These are phyloP conservation scores for Fagus sylvatica DNA, from an alignment of 306 rosid genomes.

Conservation along the genomic window DNA sequence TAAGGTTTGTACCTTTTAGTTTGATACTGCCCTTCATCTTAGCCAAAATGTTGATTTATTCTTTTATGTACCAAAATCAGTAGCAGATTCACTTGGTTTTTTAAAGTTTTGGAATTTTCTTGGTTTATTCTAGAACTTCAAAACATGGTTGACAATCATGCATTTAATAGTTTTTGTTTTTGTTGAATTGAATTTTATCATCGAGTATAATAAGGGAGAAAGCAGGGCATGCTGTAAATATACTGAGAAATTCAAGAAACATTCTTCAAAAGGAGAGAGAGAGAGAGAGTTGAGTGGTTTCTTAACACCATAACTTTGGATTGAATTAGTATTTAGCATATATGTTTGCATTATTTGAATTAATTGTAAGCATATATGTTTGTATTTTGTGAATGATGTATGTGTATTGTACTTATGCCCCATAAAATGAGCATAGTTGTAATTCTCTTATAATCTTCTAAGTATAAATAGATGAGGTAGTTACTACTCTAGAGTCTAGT, in stretches of 20 bases:
- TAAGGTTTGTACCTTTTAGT: too few species aligned
- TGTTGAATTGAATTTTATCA: too few species aligned
- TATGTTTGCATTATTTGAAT: too few species aligned
- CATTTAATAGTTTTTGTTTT: neutral
- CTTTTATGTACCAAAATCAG: too few species aligned
- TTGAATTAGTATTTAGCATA: constrained; percentile 3
- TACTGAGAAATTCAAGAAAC: too few species aligned
- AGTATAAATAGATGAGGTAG: neutral
- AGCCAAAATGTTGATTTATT: too few species aligned
- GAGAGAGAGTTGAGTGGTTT: neutral
- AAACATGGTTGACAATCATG: neutral
- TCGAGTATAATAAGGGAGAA: too few species aligned
- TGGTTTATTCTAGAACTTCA: neutral
- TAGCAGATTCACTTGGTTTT: neutral
- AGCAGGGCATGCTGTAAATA: too few species aligned
- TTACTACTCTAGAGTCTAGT: too few species aligned
- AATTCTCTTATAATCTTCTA: neutral
- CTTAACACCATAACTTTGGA: neutral
- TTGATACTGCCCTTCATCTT: too few species aligned
- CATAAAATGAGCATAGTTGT: neutral
- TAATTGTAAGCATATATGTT: neutral
- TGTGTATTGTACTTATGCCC: neutral
- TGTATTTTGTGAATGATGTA: too few species aligned
- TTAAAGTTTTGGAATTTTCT: neutral
- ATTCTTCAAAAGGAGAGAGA: neutral